Conservation (phyloP, 2,329 filamentous ascomycete genomes). For the Fusarium subglutinans region DNA sequence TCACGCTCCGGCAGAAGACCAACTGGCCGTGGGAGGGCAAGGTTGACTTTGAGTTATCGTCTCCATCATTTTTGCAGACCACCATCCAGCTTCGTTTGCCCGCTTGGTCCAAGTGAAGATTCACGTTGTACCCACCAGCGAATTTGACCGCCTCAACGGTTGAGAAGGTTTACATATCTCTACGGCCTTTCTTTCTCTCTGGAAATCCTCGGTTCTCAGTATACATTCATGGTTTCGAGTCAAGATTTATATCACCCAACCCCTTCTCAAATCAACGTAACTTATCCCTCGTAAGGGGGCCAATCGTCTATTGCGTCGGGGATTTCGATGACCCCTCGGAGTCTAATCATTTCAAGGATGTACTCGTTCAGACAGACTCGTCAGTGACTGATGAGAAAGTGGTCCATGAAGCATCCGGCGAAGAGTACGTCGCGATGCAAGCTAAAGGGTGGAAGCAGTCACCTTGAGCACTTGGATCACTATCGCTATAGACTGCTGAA, state of each 20-base stretch:
- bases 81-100: not conserved
- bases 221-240: conserved; percentile 54
- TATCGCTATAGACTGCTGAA: not conserved
- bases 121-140: conserved; percentile 49
- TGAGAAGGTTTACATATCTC: conserved; percentile 60
- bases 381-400: conserved; percentile 8
- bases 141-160: conserved; percentile 18
- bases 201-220: conserved; percentile 49
- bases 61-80: not conserved
- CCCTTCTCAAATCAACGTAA: conserved; percentile 64
- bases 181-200: conserved; percentile 53
- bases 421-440: conserved; percentile 12
- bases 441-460: conserved; percentile 10
- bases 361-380: conserved; percentile 14
- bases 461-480: not conserved
- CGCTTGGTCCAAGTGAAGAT: conserved; percentile 43
- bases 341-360: conserved; percentile 61
- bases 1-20: conserved; percentile 53
- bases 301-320: conserved; percentile 68
- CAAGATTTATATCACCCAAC: conserved; percentile 61
- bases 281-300: conserved; percentile 62
- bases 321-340: conserved; percentile 67
- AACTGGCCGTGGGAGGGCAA: conserved; percentile 63
- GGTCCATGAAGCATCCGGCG: not conserved
- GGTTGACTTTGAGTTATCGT: not conserved